Conservation (phyloP, 2,329 filamentous ascomycete species). For the Emergomyces pasteurianus region DNA sequence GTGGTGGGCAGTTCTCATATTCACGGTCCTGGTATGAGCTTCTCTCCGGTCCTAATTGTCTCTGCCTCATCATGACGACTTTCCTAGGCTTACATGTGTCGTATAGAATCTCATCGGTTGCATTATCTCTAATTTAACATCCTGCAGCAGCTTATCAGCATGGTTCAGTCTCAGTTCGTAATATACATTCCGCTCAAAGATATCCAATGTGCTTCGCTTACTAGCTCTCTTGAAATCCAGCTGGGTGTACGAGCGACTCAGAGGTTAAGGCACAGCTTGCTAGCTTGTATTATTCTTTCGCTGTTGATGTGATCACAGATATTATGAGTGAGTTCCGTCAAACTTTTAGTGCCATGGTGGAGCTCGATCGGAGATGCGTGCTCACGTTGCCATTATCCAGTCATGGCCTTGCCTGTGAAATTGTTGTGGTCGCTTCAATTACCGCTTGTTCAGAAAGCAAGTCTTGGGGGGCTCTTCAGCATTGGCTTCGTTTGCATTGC, state of each 20-base stretch:
- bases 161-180: slow-evolving; percentile 21
- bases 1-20: slow-evolving; percentile 27
- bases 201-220: neutral
- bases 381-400: slow-evolving; percentile 10
- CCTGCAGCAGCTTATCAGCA: slow-evolving; percentile 23
- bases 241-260: slow-evolving; percentile 16
- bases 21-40: slow-evolving; percentile 22
- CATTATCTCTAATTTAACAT: slow-evolving; percentile 24
- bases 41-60: neutral
- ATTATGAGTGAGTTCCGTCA: slow-evolving; percentile 19
- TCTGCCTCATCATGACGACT: neutral
- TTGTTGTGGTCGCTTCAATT: slow-evolving; percentile 28
- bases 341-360: neutral
- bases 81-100: neutral
- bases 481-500: slow-evolving; percentile 17
- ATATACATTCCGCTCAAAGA: neutral
- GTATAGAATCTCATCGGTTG: slow-evolving; percentile 26
- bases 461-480: slow-evolving; percentile 19
- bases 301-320: slow-evolving; percentile 25
- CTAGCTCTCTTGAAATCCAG: slow-evolving; percentile 4
- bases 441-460: slow-evolving; percentile 21
- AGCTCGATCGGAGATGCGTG: neutral
- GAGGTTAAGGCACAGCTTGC: slow-evolving; percentile 21
- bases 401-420: slow-evolving; percentile 27
- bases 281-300: slow-evolving; percentile 27